Base-by-base conservation (phyloP, 2,329 filamentous ascomycete species). In the Colletotrichum abscissum region DNA sequence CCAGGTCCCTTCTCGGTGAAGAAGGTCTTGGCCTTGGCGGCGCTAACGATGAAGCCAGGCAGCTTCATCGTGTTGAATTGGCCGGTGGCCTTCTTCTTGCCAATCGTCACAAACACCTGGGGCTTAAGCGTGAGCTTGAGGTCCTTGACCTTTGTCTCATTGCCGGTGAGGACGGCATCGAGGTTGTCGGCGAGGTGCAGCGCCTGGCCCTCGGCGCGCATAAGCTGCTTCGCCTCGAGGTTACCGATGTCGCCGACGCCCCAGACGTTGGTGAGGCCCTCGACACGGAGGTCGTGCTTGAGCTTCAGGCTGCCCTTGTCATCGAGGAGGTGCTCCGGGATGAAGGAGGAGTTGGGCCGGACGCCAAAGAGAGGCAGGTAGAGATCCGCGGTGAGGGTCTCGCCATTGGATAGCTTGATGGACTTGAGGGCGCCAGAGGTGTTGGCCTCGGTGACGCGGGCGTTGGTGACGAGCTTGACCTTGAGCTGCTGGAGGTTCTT, bases 401-500 rank as follows among this genome's bases (percentile, higher is more conserved):
- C 74, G 6, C 77, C 79, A 42, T 74, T 77, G n/a, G 75, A 79
- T 3, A 86, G 78, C 71, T 82, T 81, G 35, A 86, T 74, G 26
- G 79, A 62, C 2, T 79, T 82, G 55, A 81, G 78, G 8, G 66
- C 56, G 22, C 67, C 73, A 12, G 74, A 54, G 30, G 72, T 74
- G 55, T 78, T 78, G 38, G 76, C 77, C 5, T 72, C 76, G 22
- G 77, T 75, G 54, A 88, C 84, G 19, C 78, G 83, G 5, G 83
- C 82, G 76, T 82, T 82, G 72, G 80, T 77, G 24, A 87, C 75
- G 60, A 85, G 75, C 67, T 82, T 81, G 69, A 88, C 85, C 19
- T 83, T 83, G 60, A 88, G 82, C 62, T 81, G 82, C 76, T 82
- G 78, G 4, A 89, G 84, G 75, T 83, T 82, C 60, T 77, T 77